Evolutionary conservation across 2,329 filamentous ascomycete genomes (phyloP), one percentile per base, ranked within the genome.

Genomic region (Pseudogymnoascus sp.): DNA sequence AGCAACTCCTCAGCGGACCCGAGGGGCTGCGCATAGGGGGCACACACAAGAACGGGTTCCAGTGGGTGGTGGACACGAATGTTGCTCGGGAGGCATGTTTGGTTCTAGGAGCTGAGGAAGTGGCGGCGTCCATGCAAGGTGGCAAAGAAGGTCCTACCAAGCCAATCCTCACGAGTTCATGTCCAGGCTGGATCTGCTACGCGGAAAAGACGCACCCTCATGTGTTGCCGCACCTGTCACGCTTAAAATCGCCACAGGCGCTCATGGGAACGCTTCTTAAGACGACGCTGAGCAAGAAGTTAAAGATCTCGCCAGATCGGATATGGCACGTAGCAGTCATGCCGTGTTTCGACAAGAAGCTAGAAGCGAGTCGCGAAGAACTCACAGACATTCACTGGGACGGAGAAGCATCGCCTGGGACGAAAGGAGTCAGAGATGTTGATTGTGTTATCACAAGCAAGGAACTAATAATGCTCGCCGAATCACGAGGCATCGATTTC

Each of bases 291-390:
- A 91, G 88, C 74, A 85, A 84, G 67, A 82, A 79, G 60, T 81
- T 92, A 65, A 84, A 84, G 35, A 85, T 97, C 58, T 75, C 87
- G 0, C 88, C 92, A 0, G 86, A 87, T 65, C 85, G 87, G 67
- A 92, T 99, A 72, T 99, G 93, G 90, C 93, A 97, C 74, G 76
- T 97, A 60, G 91, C 93, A 10, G 82, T 99, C 52, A 99, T 99
- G 94, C 94, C 94, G 18, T 99, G 94, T 74, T 97, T 99, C 74
- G 94, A 99, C 74, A 99, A 99, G 79, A 99, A 99, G 75, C 82
- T 99, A 29, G 94, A 99, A 76, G 94, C 94, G 5, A 96, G 92
- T 68, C 87, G 94, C 60, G 88, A 92, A 73, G 94, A 99, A 74
- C 82, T 99, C 39, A 97, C 92, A 0, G 89, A 93, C 71, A 77